Evolutionary conservation across 305 asterid species (phyloP).

Genomic region (Fraxinus xanthoxyloides): DNA sequence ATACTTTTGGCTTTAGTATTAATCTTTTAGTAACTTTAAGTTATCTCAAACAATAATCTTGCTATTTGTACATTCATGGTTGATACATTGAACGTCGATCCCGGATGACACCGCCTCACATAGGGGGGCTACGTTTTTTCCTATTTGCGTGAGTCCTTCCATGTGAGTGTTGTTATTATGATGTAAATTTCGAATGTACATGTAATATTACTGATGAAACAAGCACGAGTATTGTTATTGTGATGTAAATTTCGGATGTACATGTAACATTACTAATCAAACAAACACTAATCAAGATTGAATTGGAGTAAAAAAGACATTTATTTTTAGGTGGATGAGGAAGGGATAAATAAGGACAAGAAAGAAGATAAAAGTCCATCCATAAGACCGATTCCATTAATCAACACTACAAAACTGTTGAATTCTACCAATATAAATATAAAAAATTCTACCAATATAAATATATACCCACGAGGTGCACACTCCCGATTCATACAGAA

Average conservation of each 20-base stretch:
- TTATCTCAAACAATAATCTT: no score
- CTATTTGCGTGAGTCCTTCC: no score
- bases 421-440: background rate
- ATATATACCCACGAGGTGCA: slow-evolving; percentile 23
- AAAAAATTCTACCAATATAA: background rate
- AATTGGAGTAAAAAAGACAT: background rate
- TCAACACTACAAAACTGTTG: background rate
- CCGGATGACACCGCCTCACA: background rate
- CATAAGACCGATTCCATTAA: background rate
- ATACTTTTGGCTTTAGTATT: background rate
- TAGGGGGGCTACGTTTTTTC: no score
- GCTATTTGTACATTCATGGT: no score
- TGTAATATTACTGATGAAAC: background rate
- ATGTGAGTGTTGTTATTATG: no score
- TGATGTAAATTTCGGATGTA: no score
- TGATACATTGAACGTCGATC: no score
- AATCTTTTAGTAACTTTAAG: background rate
- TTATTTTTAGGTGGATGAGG: background rate
- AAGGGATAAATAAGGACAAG: background rate
- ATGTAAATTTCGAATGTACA: no score
- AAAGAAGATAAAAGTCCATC: background rate
- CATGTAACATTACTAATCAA: background rate
- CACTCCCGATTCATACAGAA: background rate
- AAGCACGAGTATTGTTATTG: background rate
- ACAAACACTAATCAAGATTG: background rate